These are phyloP conservation scores for Citrus medica DNA, from an alignment of 345 rosid species.

Conservation along the genomic window DNA sequence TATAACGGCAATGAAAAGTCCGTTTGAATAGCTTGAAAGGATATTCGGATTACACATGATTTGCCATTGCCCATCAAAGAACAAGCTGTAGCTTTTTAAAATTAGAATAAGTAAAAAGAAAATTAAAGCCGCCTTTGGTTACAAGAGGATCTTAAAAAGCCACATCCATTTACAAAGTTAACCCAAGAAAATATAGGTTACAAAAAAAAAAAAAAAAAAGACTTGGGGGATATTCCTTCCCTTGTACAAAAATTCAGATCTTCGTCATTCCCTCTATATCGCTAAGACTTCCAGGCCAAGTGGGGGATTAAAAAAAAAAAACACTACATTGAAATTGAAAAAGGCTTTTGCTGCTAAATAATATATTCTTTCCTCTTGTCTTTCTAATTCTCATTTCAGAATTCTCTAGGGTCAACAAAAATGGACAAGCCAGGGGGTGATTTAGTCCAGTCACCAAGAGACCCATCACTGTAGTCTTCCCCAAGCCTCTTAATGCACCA, in stretches of 20 bases:
- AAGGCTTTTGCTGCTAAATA: background rate
- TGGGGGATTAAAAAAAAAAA: background rate
- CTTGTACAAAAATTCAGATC: slow-evolving; percentile 23
- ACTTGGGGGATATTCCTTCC: slow-evolving; percentile 26
- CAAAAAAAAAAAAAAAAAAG: background rate
- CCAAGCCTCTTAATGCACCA: slow-evolving; percentile 94
- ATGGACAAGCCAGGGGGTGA: slow-evolving; percentile 77
- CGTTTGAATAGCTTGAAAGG: slow-evolving; percentile 1
- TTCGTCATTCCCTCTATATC: slow-evolving; percentile 18
- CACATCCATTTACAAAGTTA: slow-evolving; percentile 34
- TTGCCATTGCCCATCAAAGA: background rate
- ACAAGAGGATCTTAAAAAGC: slow-evolving; percentile 30
- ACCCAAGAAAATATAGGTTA: background rate
- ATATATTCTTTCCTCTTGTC: background rate
- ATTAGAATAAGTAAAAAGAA: slow-evolving; percentile 2
- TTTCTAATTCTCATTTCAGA: slow-evolving; percentile 23
- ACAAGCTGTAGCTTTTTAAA: background rate
- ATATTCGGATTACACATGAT: slow-evolving; percentile 20
- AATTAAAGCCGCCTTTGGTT: slow-evolving; percentile 24
- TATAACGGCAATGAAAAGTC: background rate
- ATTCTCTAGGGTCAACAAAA: slow-evolving; percentile 97
- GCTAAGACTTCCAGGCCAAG: background rate
- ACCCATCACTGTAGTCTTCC: slow-evolving; percentile 75
- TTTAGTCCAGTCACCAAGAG: slow-evolving; percentile 86
- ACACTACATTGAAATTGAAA: background rate